Conservation (phyloP, 331 rosid species). For the Cydonia oblonga region DNA sequence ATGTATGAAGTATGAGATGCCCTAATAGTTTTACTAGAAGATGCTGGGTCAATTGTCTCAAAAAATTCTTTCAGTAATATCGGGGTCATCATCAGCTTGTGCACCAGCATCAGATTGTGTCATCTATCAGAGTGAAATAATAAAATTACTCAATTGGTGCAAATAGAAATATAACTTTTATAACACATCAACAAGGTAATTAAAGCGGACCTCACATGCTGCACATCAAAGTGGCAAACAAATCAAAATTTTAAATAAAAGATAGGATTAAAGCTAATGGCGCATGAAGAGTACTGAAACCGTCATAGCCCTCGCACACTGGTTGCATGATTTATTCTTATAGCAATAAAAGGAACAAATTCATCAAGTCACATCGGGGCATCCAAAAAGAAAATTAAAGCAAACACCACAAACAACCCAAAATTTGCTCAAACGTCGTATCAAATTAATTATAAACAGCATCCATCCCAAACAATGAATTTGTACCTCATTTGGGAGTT, state of each 20-base stretch:
- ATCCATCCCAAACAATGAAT: not conserved
- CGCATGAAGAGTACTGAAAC: not conserved
- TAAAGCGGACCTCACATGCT: not conserved
- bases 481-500: not conserved
- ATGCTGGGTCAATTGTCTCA: constrained; percentile 69
- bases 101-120: constrained; percentile 1
- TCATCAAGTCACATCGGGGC: not conserved
- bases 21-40: constrained; percentile 41
- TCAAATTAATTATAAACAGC: not conserved
- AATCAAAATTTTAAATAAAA: not conserved
- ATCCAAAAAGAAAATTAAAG: not conserved
- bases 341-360: not conserved
- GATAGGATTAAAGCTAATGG: not conserved
- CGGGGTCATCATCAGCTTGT: constrained; percentile 41
- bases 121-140: constrained; percentile 1
- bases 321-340: too few relatives aligned
- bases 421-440: not conserved
- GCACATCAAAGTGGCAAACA: not conserved
- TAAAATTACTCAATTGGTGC: not conserved
- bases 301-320: not conserved
- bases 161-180: not conserved
- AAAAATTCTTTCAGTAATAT: constrained; percentile 72
- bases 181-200: not conserved
- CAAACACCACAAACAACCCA: not conserved
- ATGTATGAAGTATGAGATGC: not conserved